phyloP scores from a whole-genome alignment of 768 basidiomycete species.

The Chalciporus chontae region DNA sequence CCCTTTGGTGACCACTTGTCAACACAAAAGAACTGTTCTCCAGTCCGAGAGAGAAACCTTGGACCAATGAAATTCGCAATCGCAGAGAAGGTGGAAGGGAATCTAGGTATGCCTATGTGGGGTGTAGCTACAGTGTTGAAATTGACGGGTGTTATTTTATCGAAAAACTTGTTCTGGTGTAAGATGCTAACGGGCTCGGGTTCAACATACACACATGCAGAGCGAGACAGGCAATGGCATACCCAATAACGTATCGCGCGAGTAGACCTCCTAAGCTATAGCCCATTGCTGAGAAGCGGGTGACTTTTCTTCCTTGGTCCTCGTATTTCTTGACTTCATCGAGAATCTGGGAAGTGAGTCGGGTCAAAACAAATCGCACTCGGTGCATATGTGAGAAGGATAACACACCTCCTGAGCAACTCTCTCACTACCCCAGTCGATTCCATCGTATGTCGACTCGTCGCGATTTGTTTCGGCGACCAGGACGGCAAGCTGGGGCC shows the following conservation, averaged over 20 bases:
- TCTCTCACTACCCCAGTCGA: conserved; percentile 82
- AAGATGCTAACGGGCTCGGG: conserved; percentile 45
- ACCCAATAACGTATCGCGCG: conserved; percentile 76
- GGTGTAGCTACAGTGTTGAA: conserved; percentile 86
- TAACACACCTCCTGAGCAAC: conserved; percentile 68
- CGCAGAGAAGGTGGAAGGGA: conserved; percentile 55
- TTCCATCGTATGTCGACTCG: conserved; percentile 74
- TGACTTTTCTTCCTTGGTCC: conserved; percentile 52
- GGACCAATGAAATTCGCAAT: conserved; percentile 58
- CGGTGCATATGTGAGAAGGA: neutral
- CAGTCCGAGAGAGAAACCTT: conserved; percentile 70
- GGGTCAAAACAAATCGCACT: conserved; percentile 3
- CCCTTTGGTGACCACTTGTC: conserved; percentile 73
- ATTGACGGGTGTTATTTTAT: conserved; percentile 65
- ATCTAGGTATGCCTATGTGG: conserved; percentile 69
- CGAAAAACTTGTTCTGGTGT: conserved; percentile 67
- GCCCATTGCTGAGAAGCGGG: conserved; percentile 69
- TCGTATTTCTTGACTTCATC: conserved; percentile 53
- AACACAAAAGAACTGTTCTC: conserved; percentile 70
- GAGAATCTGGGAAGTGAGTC: conserved; percentile 46
- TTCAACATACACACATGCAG: conserved; percentile 4
- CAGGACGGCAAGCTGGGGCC: conserved; percentile 55
- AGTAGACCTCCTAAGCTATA: conserved; percentile 83
- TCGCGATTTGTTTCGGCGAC: conserved; percentile 62
- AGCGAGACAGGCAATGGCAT: conserved; percentile 13